Percentiles rank a stretch among this genome's conserved stretches.
Conservation (phyloP, 768 basidiomycete species). For the Leucosporidium creatinivorum region DNA sequence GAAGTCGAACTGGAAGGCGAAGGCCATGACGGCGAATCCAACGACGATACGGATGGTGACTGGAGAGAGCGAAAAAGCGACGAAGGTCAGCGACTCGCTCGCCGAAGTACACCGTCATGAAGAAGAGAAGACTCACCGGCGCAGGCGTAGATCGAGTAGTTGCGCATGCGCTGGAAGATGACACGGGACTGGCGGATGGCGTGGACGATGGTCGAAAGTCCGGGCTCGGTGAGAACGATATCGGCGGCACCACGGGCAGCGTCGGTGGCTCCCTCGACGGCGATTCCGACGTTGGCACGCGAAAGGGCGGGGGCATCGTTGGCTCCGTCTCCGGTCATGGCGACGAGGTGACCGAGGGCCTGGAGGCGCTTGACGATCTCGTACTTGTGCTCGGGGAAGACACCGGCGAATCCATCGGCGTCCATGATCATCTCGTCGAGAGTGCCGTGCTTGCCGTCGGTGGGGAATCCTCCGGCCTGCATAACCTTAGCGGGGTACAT, state of each 20-base stretch:
- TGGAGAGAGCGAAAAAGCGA: constrained; percentile 75
- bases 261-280: constrained; percentile 97
- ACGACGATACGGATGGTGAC: constrained; percentile 96
- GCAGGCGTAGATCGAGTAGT: constrained; percentile 74
- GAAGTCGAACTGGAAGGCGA: constrained; percentile 96
- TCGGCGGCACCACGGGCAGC: constrained; percentile 98
- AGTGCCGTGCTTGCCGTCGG: constrained; percentile 69
- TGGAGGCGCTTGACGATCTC: constrained; percentile 99
- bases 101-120: too few relatives aligned
- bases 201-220: constrained; percentile 97
- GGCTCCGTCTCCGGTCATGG: constrained; percentile 99
- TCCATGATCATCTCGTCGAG: constrained; percentile 99
- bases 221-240: constrained; percentile 94
- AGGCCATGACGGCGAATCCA: constrained; percentile 90
- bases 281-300: constrained; percentile 98
- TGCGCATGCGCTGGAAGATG: constrained; percentile 99
- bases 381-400: constrained; percentile 99
- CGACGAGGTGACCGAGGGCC: constrained; percentile 87
- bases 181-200: constrained; percentile 96
- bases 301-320: constrained; percentile 97
- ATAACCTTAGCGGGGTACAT: constrained; percentile 99
- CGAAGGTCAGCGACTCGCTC: background rate
- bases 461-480: constrained; percentile 75
- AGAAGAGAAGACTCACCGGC: constrained; percentile 41
- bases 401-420: constrained; percentile 97